Conservation (phyloP, 2,329 filamentous ascomycete species). For the Cladosporium sp. region DNA sequence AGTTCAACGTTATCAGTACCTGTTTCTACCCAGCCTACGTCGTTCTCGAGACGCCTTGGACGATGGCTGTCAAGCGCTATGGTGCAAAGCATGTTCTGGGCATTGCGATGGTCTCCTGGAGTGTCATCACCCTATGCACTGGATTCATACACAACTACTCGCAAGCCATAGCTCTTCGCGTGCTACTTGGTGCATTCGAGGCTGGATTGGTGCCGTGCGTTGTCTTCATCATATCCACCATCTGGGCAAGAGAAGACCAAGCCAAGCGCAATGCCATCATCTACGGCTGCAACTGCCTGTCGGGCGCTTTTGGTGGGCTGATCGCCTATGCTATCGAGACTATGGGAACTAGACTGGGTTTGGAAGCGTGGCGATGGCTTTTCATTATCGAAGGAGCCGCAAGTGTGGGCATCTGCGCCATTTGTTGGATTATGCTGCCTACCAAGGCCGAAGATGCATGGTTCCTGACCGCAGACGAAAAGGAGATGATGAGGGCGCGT, state of each 20-base stretch:
- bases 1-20: conserved; percentile 21
- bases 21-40: conserved; percentile 21
- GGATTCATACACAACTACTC: conserved; percentile 29
- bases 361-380: conserved; percentile 22
- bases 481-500: conserved; percentile 23
- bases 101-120: conserved; percentile 24
- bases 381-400: conserved; percentile 19
- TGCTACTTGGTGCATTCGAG: conserved; percentile 28
- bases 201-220: conserved; percentile 28
- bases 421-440: conserved; percentile 22
- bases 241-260: conserved; percentile 23
- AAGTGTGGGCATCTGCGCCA: conserved; percentile 10
- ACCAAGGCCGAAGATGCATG: conserved; percentile 24
- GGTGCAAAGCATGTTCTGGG: conserved; percentile 22
- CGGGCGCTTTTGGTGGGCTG: conserved; percentile 27
- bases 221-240: conserved; percentile 28
- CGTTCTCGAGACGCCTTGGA: conserved; percentile 19
- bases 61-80: conserved; percentile 23
- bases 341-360: conserved; percentile 23
- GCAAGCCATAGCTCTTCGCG: conserved; percentile 27
- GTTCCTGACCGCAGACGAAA: conserved; percentile 24
- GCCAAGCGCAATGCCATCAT: conserved; percentile 29
- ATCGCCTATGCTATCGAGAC: conserved; percentile 26
- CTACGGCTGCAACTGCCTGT: conserved; percentile 22
- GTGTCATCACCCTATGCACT: conserved; percentile 26